Percentiles rank a stretch among this genome's conserved stretches.
Evolutionary conservation across 1,139 yeast genomes (phyloP).

Genomic region (Taiozyma sp.): DNA sequence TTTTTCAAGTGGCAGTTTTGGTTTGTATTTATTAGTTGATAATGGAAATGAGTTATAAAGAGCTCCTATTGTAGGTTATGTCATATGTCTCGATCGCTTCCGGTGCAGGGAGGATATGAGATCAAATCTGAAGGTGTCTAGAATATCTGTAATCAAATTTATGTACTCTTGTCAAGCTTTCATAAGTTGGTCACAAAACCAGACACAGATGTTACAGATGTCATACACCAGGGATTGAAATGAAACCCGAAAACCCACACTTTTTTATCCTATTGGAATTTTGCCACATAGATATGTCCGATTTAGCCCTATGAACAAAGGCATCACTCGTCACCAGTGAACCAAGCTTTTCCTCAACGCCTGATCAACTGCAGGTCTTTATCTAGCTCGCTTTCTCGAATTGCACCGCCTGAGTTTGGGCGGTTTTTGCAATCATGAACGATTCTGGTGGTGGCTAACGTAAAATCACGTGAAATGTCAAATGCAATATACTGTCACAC

Average conservation of each 20-base stretch:
- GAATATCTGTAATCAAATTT: background rate
- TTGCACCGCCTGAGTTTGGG: background rate
- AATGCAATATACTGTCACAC: background rate
- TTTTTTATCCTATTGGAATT: background rate
- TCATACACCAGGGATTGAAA: background rate
- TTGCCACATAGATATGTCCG: background rate
- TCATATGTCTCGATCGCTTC: background rate
- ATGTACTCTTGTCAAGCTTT: too few relatives aligned
- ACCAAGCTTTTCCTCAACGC: too few relatives aligned
- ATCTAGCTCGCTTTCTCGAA: background rate
- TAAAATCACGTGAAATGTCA: conserved; percentile 13
- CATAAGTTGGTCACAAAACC: too few relatives aligned
- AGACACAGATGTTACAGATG: too few relatives aligned
- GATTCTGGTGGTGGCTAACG: conserved; percentile 6
- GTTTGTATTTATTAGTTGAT: conserved; percentile 6
- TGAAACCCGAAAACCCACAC: background rate
- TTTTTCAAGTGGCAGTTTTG: conserved; percentile 2
- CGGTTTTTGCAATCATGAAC: background rate
- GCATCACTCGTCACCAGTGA: too few relatives aligned
- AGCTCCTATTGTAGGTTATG: background rate
- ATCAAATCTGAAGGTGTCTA: too few relatives aligned
- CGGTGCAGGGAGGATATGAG: too few relatives aligned
- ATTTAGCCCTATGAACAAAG: too few relatives aligned
- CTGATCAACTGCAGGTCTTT: too few relatives aligned
- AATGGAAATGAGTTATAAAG: conserved; percentile 1